These are phyloP conservation scores for Oleoguttula mirabilis DNA, from an alignment of 495 filamentous ascomycete species.

Conservation along the genomic window DNA sequence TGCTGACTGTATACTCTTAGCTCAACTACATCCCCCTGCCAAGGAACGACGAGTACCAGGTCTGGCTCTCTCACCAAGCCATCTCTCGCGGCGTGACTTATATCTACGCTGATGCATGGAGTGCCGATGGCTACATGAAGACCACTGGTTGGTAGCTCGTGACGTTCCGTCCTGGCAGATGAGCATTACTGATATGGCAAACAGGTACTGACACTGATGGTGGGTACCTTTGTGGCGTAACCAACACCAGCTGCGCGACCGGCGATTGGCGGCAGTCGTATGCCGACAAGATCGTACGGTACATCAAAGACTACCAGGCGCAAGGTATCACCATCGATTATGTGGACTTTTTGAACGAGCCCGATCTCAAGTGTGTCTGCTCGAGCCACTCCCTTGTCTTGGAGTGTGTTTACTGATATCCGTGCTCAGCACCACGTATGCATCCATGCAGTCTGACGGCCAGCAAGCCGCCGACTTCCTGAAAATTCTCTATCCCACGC, in stretches of 20 bases:
- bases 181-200: too few relatives aligned
- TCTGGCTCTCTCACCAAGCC: constrained; percentile 41
- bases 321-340: constrained; percentile 39
- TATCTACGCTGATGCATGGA: constrained; percentile 47
- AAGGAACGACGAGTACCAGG: constrained; percentile 36
- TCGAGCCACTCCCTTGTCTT: neutral
- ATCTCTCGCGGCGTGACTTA: constrained; percentile 33
- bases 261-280: constrained; percentile 47
- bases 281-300: constrained; percentile 43
- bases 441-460: constrained; percentile 37
- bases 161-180: too few relatives aligned
- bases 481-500: constrained; percentile 32
- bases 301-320: constrained; percentile 38
- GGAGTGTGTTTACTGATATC: neutral
- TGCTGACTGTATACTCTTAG: constrained; percentile 32
- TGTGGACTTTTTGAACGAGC: constrained; percentile 48
- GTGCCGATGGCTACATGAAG: constrained; percentile 47
- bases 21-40: constrained; percentile 30
- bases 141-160: constrained; percentile 25
- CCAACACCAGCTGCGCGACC: constrained; percentile 32
- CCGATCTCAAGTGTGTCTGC: constrained; percentile 30
- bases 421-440: constrained; percentile 26
- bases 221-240: constrained; percentile 41
- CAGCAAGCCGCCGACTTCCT: constrained; percentile 42
- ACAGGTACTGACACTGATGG: constrained; percentile 31